Conservation (phyloP, 352 stramenopile species). For the Nothophytophthora sp. region DNA sequence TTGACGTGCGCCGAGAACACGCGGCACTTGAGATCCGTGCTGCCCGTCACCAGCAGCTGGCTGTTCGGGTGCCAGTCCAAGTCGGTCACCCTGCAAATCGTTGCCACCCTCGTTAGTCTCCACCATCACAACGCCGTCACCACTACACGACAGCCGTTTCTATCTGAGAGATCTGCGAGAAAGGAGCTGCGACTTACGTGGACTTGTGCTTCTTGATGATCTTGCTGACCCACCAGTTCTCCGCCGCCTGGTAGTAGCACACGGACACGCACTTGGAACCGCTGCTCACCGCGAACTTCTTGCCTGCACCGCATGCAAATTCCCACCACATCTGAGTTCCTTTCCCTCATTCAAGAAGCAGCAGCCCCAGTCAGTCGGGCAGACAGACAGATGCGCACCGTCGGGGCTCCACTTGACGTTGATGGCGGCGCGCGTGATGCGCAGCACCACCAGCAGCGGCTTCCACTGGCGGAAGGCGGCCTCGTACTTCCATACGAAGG, state of each 20-base stretch:
- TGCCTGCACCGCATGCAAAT: slow-evolving; percentile 40
- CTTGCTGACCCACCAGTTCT: slow-evolving; percentile 97
- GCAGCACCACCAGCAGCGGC: slow-evolving; percentile 90
- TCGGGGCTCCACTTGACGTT: slow-evolving; percentile 95
- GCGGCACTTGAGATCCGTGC: slow-evolving; percentile 93
- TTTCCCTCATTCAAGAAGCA: too few relatives aligned
- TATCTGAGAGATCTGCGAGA: background rate
- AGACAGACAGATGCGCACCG: too few relatives aligned
- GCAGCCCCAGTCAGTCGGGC: too few relatives aligned
- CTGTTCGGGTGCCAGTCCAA: slow-evolving; percentile 94
- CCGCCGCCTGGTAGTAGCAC: slow-evolving; percentile 90
- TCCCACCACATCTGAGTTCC: too few relatives aligned
- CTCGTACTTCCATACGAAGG: slow-evolving; percentile 95
- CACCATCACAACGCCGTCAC: too few relatives aligned
- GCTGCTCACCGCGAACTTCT: slow-evolving; percentile 94
- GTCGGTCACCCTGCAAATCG: slow-evolving; percentile 69
- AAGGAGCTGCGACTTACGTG: slow-evolving; percentile 67
- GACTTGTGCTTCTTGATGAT: slow-evolving; percentile 98
- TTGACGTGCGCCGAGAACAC: slow-evolving; percentile 90
- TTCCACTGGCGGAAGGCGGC: slow-evolving; percentile 89
- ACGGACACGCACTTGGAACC: slow-evolving; percentile 94
- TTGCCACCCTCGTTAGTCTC: background rate
- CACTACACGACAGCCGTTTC: too few relatives aligned
- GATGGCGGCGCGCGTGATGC: slow-evolving; percentile 90
- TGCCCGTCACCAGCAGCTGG: slow-evolving; percentile 91